Base-by-base conservation (phyloP, 805 yeast genomes). In the Starmerella floricola region DNA sequence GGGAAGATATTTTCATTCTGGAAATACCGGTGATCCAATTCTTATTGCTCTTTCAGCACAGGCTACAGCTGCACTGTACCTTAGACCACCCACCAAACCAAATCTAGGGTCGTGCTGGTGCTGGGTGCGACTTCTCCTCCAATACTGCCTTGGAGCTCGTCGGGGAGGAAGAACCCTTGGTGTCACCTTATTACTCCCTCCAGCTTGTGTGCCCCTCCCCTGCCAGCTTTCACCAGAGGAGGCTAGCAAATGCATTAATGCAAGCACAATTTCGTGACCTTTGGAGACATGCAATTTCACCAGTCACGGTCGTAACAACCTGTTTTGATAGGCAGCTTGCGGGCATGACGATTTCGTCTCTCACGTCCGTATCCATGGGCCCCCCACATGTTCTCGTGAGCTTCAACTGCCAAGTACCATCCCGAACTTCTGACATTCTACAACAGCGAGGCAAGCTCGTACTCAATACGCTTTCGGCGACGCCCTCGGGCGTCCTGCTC, bases 301-400 rank as follows among this genome's bases (percentile, higher is more conserved):
- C 72, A 40, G 80, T 78, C 2, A 71, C 76, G 73, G 67, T 78
- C 16, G 57, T 78, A 23, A 78, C 84, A 1, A 62, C 75, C 3
- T 70, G 77, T 2, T 61, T 68, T 15, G 58, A 55, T 12, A 35
- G 47, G 71, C 60, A 55, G 31, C 53, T 58, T 2, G 57, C 63
- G 2, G 96, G 96, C 0, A 74, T 83, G 67, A 85, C 96, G 0
- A 65, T 88, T 1, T 81, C 95, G 2, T 84, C 95, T 1, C 83
- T 86, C 34, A 74, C 84, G 11, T 86, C 96, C 1, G 63, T 88
- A 12, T 77, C 94, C 0, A 72, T 86, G 23, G 66, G 70, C 36
- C 95, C 95, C 0, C 67, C 52, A 8, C 33, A 67, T 12, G 93
- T 95, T 1, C 61, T 87, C 41, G 55, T 88, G 1, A 91, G 84